phyloP scores from a whole-genome alignment of 805 yeast genomes.

The Ogataea polymorpha region DNA sequence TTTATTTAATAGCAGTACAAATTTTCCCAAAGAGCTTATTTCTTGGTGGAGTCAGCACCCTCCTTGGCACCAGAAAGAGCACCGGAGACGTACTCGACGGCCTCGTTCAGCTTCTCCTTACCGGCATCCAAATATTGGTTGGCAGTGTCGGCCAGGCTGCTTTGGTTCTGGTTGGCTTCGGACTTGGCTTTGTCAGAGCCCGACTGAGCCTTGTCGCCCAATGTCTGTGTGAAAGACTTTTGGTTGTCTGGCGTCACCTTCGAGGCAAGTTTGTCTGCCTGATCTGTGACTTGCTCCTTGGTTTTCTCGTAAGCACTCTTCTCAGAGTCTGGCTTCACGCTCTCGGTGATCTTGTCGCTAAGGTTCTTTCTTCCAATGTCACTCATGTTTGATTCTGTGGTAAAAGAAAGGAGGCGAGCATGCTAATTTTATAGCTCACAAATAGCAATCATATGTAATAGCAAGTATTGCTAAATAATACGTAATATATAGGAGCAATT shows the following conservation, averaged over 20 bases:
- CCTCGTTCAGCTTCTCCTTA: constrained; percentile 45
- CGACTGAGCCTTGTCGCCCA: constrained; percentile 41
- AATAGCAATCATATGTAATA: constrained; percentile 7
- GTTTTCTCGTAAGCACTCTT: constrained; percentile 65
- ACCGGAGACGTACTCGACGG: constrained; percentile 59
- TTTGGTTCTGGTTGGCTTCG: constrained; percentile 12
- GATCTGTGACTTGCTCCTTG: constrained; percentile 68
- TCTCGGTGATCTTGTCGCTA: constrained; percentile 65
- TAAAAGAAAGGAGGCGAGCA: not conserved
- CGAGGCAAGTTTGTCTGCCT: constrained; percentile 61
- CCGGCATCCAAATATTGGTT: constrained; percentile 44
- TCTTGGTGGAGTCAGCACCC: constrained; percentile 29
- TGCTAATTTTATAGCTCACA: constrained; percentile 1
- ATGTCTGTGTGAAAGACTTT: constrained; percentile 67
- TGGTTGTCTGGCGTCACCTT: constrained; percentile 59
- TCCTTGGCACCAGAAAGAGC: constrained; percentile 55
- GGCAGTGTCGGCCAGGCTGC: constrained; percentile 42
- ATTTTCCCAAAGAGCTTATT: constrained; percentile 5
- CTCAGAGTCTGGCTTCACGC: constrained; percentile 68
- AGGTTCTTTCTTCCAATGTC: constrained; percentile 66
- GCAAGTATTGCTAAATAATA: constrained; percentile 4
- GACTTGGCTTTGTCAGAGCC: constrained; percentile 46
- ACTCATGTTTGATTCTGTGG: constrained; percentile 20
- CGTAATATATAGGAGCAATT: not conserved
- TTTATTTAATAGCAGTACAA: not conserved